Evolutionary conservation across 768 basidiomycete species (phyloP), one percentile per base, ranked within the genome.

Genomic region (Rhizopogon sp.): DNA sequence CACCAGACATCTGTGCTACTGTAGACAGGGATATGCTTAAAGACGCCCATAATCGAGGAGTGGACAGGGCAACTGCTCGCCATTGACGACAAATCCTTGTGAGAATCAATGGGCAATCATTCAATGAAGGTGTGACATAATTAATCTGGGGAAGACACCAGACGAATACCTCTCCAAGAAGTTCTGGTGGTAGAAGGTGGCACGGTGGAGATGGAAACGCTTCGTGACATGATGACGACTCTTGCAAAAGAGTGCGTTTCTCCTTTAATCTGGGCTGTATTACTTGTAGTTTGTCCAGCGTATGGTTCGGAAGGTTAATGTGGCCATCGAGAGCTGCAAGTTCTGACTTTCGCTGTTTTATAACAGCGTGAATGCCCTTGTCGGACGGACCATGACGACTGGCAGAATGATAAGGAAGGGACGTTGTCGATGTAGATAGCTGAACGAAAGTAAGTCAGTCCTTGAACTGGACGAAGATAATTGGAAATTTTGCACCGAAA

Each of bases 11-110:
- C 14, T 25, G 42, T 9, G 50, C 20, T 3, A 53, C 54, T 16
- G 54, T 63, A 17, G 55, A 52, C 22, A 70, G 58, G 45, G 50
- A 40, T 37, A 70, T 41, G 29, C 60, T 64, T 20, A 70, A 52
- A 25, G 71, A 70, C 7, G 61, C 60, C 70, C 70, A 71, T 25
- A 72, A 65, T 31, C 53, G 56, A 17, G 71, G 70, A 10, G 71
- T 68, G 11, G 68, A 60, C 13, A 68, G 28, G 11, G 67, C 62
- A 9, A 72, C 64, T 16, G 54, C 59, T 31, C 66, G 69, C 70
- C 70, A 71, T n/a, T 54, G 60, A 46, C 58, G 62, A 45, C 68
- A 71, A 22, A 71, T 65, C 10, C 43, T 60, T 28, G 60, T 60
- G 43, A 71, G 57, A 35, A 70, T 55, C 56, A 71, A 50, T 22